Base-by-base conservation (phyloP, 225 moss, liverwort and hornwort species). In the Sphagnum contortum region DNA sequence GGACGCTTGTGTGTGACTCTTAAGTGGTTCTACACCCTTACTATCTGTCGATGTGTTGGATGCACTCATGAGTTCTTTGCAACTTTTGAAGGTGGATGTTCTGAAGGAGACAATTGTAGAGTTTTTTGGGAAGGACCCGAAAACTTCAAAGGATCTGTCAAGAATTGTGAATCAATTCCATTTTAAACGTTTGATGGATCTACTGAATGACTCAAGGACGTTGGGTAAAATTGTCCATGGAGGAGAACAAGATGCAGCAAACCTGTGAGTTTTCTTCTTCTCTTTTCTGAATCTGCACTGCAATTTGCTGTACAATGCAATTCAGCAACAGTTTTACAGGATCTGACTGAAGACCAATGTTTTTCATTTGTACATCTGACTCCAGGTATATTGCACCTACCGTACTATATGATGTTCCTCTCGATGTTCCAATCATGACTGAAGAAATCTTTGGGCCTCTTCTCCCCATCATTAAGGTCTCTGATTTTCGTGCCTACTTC, bases 401-500 rank as follows among this genome's bases (percentile, higher is more conserved):
- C 6, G 11, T 84, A 4, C 67, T 80, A 6, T 75, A 57, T 29
- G 80, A 80, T 54, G 65, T 62, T 45, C 71, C 77, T 10, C 50
- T 66, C 60, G 72, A 84, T 48, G 54, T 73, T 0, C 68, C 73
- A 6, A 44, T 84, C 44, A 84, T 84, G 83, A 10, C 57, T 2
- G 83, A 84, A 57, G 83, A 84, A 55, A 84, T 84, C 50, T 84
- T 84, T 9, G 83, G 83, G 4, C 83, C 83, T 8, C 68, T 84
- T 61, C 55, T 84, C 54, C 80, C 80, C 0, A 77, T 84, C 66
- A 80, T 84, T 8, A 77, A 80, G 77, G 83, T 80, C 29, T 29
- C 29, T 29, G 29, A 1, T 29, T 29, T 29, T 0, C 29, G 0
- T 29, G 29, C 29, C 29, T 29, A 29, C 29, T 29, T 29, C 29